Conservation (phyloP, 441 rosid species). For the Erodium texanum region DNA sequence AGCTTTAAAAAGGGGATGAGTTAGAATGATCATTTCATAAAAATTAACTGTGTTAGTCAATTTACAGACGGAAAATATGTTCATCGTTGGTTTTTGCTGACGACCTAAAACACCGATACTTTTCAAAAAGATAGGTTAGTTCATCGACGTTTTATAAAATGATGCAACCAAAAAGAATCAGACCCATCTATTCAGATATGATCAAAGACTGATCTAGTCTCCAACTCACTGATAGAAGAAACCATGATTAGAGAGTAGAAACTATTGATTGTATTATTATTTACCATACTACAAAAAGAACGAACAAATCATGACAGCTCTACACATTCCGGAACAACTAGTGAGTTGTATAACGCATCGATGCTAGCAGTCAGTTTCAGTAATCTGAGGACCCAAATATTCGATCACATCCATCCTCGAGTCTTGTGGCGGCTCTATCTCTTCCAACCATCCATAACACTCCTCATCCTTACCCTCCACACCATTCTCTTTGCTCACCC, state of each 20-base stretch:
- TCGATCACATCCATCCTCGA: constrained; percentile 43
- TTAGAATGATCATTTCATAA: too few species aligned
- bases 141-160: too few species aligned
- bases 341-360: too few species aligned
- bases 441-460: constrained; percentile 41
- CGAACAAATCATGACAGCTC: too few species aligned
- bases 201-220: background rate
- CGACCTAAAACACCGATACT: too few species aligned
- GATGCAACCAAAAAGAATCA: too few species aligned
- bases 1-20: too few species aligned
- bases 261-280: background rate
- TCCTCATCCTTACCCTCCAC: constrained; percentile 30
- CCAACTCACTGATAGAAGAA: background rate
- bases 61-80: too few species aligned
- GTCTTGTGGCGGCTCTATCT: constrained; percentile 41
- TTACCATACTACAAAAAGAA: background rate
- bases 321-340: too few species aligned
- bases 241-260: background rate
- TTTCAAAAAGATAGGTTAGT: too few species aligned
- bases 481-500: constrained; percentile 11
- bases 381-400: constrained; percentile 47
- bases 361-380: constrained; percentile 10
- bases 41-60: too few species aligned
- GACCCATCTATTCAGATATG: background rate
- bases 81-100: too few species aligned